Conservation (phyloP, 305 asterid species). For the Fraxinus platypoda region DNA sequence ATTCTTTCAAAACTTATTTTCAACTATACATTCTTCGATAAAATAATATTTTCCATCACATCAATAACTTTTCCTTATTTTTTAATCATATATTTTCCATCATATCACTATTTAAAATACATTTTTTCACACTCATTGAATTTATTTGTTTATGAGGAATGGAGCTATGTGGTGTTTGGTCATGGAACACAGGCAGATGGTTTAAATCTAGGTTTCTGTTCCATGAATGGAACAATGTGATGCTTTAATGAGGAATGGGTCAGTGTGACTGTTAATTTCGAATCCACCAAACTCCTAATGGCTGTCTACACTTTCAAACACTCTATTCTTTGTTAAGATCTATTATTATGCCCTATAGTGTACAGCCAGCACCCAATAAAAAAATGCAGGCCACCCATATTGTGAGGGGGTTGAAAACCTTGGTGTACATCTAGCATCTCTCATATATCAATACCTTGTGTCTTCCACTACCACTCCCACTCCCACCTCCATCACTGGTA, state of each 20-base stretch:
- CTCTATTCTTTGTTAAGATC: neutral
- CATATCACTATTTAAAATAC: no score
- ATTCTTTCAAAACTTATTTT: no score
- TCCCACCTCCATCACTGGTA: neutral
- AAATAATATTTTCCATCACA: no score
- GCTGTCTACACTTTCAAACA: neutral
- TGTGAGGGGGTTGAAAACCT: no score
- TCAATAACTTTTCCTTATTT: no score
- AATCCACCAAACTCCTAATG: neutral
- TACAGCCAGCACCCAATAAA: no score
- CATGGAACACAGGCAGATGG: neutral
- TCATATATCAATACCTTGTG: neutral
- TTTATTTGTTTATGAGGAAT: neutral
- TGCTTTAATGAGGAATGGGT: conserved; percentile 7
- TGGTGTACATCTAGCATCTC: no score
- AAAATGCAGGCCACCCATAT: no score
- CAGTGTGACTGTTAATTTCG: neutral
- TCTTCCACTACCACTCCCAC: neutral
- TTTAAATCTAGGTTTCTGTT: neutral
- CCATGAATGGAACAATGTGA: neutral
- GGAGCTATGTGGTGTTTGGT: neutral
- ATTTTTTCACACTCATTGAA: neutral
- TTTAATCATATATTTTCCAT: no score
- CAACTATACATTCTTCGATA: no score
- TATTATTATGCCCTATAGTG: neutral